These are phyloP conservation scores for Pleurotus pulmonarius DNA, from an alignment of 768 basidiomycete species.

Conservation along the genomic window DNA sequence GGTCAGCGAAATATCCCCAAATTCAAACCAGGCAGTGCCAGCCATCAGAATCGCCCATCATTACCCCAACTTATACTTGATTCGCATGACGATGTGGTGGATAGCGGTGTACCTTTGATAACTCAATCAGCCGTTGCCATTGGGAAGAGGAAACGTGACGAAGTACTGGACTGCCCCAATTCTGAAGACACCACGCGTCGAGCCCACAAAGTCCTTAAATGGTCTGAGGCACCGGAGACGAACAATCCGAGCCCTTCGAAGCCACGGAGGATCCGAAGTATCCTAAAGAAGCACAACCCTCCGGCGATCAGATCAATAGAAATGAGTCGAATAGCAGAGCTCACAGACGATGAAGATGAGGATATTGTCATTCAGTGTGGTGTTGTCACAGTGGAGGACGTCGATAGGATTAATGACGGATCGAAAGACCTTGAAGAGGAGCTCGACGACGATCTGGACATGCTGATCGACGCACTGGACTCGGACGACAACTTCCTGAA, in stretches of 20 bases:
- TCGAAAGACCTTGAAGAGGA: conserved; percentile 3
- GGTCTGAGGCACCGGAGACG: neutral
- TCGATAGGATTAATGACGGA: conserved; percentile 3
- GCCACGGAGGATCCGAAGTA: neutral
- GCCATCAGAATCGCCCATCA: neutral
- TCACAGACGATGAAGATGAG: neutral
- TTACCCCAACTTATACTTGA: neutral
- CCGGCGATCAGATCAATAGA: conserved; percentile 1
- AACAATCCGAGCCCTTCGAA: neutral
- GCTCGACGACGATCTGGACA: conserved; percentile 4
- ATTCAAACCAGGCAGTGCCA: neutral
- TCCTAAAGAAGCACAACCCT: conserved; percentile 6
- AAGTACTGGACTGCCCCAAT: neutral
- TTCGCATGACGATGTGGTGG: neutral
- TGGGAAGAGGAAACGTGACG: conserved; percentile 4
- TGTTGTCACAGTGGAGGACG: neutral
- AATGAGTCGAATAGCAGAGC: conserved; percentile 8
- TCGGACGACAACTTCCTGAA: conserved; percentile 7
- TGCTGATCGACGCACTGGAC: conserved; percentile 5
- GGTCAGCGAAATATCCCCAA: neutral
- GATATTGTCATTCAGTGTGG: neutral
- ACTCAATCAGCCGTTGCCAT: neutral
- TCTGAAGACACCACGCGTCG: neutral
- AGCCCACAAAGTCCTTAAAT: conserved; percentile 1
- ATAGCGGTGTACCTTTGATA: neutral